phyloP scores from a whole-genome alignment of 2,329 filamentous ascomycete genomes.

The Pestalotiopsis sp. region DNA sequence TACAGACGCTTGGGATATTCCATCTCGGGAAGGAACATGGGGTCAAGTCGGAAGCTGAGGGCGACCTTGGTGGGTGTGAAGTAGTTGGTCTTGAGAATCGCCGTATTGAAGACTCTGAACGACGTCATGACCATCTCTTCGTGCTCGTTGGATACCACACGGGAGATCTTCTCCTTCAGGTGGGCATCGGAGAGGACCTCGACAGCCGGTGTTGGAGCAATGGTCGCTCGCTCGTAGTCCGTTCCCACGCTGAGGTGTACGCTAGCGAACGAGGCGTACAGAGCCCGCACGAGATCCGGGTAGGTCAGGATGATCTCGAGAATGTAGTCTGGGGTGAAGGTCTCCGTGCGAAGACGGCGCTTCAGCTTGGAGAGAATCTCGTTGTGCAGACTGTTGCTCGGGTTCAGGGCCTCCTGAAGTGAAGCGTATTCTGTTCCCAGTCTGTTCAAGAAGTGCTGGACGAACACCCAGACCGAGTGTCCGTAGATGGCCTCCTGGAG shows the following conservation, averaged over 20 bases:
- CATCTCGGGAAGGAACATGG: conserved; percentile 82
- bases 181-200: conserved; percentile 76
- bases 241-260: conserved; percentile 68
- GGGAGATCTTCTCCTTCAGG: conserved; percentile 76
- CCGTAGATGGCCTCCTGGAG: conserved; percentile 97
- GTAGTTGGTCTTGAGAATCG: conserved; percentile 97
- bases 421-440: conserved; percentile 91
- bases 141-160: conserved; percentile 87
- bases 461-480: conserved; percentile 96
- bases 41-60: conserved; percentile 91
- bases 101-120: conserved; percentile 93
- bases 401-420: conserved; percentile 77
- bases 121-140: conserved; percentile 98
- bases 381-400: conserved; percentile 80
- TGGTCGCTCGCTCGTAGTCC: conserved; percentile 51
- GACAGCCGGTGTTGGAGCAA: conserved; percentile 58
- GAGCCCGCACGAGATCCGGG: conserved; percentile 79
- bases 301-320: conserved; percentile 94
- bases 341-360: conserved; percentile 91
- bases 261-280: conserved; percentile 91
- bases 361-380: conserved; percentile 93
- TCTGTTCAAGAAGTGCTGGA: conserved; percentile 97
- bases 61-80: conserved; percentile 97
- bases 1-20: conserved; percentile 95
- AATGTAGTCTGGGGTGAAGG: conserved; percentile 97